Percentiles rank a stretch among this genome's conserved stretches.
These are phyloP conservation scores for Aureobasidium sp. DNA, from an alignment of 2,329 filamentous ascomycete species.

Conservation along the genomic window DNA sequence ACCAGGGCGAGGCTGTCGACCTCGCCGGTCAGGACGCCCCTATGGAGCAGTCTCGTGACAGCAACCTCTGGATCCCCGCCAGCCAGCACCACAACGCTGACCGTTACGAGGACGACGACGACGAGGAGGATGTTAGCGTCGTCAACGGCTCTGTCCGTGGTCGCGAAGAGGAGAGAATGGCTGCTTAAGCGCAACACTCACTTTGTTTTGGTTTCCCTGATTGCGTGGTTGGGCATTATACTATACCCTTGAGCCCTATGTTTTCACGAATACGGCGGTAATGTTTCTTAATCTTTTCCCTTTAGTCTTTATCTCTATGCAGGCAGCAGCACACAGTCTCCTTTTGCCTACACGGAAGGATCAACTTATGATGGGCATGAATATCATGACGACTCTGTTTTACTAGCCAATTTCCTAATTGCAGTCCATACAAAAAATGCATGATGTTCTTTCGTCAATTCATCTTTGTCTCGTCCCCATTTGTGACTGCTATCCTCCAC, in stretches of 20 bases:
- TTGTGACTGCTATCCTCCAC: too few species aligned
- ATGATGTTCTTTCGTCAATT: not conserved
- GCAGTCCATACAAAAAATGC: not conserved
- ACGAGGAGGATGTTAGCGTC: conserved; percentile 47
- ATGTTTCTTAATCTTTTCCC: conserved; percentile 8
- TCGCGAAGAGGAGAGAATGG: conserved; percentile 31
- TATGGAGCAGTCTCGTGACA: conserved; percentile 63
- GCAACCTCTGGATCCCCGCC: conserved; percentile 70
- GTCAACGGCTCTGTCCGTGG: conserved; percentile 35
- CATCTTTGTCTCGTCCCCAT: not conserved
- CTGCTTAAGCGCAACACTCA: not conserved
- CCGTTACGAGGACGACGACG: conserved; percentile 56
- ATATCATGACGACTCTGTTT: not conserved
- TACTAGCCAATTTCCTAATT: not conserved
- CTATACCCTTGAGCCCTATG: conserved; percentile 5
- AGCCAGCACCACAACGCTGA: conserved; percentile 53
- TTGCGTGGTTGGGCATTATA: conserved; percentile 11
- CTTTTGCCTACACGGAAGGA: not conserved
- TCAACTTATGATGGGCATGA: not conserved
- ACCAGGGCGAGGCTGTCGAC: conserved; percentile 62
- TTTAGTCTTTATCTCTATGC: not conserved
- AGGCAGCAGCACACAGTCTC: conserved; percentile 1
- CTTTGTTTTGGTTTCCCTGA: conserved; percentile 2
- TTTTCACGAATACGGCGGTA: conserved; percentile 3
- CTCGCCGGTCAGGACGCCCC: conserved; percentile 74